These are phyloP conservation scores for Pyrenophora graminea DNA, from an alignment of 2,329 filamentous ascomycete genomes.

Conservation along the genomic window DNA sequence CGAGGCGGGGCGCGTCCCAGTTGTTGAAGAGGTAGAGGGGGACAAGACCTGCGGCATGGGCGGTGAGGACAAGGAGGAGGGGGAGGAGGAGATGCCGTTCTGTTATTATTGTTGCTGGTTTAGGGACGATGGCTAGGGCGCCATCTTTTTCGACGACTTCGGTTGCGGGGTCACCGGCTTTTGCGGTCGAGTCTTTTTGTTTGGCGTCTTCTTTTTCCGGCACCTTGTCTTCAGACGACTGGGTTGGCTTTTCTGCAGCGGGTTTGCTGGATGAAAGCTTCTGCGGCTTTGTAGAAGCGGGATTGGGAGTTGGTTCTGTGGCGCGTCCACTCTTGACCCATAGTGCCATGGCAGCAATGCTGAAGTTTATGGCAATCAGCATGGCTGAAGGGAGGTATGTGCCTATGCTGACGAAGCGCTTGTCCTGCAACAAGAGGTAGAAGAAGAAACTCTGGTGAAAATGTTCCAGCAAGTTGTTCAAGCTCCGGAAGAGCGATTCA, in stretches of 20 bases:
- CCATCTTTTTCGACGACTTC: slow-evolving; percentile 44
- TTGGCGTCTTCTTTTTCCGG: slow-evolving; percentile 2
- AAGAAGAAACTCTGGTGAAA: slow-evolving; percentile 99
- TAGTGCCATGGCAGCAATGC: slow-evolving; percentile 90
- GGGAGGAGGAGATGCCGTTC: slow-evolving; percentile 75
- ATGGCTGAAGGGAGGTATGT: slow-evolving; percentile 98
- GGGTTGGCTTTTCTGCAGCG: slow-evolving; percentile 57
- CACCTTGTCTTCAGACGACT: not conserved
- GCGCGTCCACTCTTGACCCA: slow-evolving; percentile 81
- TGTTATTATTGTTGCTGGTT: slow-evolving; percentile 44
- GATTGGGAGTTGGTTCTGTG: slow-evolving; percentile 24
- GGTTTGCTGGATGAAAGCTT: slow-evolving; percentile 46
- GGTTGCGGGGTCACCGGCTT: slow-evolving; percentile 7
- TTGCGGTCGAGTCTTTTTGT: slow-evolving; percentile 41
- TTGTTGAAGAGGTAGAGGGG: slow-evolving; percentile 89
- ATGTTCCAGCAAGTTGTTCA: slow-evolving; percentile 96
- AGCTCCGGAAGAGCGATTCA: slow-evolving; percentile 86
- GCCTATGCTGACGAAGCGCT: slow-evolving; percentile 95
- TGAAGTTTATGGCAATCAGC: slow-evolving; percentile 92
- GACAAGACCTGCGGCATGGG: slow-evolving; percentile 76
- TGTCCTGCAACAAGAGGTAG: slow-evolving; percentile 88
- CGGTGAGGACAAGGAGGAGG: slow-evolving; percentile 69
- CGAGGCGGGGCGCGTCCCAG: slow-evolving; percentile 57
- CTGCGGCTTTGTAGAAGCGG: slow-evolving; percentile 28
- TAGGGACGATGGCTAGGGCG: slow-evolving; percentile 46